Evolutionary conservation across 2,329 filamentous ascomycete species (phyloP), one percentile per base, ranked within the genome.

Genomic region (Paecilomyces fulvus): DNA sequence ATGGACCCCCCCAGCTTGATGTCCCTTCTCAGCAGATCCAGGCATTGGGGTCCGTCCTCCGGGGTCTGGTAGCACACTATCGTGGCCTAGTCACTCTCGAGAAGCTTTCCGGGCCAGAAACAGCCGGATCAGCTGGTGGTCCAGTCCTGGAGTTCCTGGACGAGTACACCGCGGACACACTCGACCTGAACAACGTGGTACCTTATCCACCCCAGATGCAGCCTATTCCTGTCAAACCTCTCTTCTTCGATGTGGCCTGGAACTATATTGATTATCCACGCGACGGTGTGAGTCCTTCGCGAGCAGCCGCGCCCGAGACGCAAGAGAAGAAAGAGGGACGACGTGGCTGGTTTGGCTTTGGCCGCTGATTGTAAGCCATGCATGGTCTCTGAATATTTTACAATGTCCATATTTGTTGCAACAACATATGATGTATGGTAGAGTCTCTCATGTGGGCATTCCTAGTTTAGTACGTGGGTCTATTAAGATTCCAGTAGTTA

Each of bases 231-330:
- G 87, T 96, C 54, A 99, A 99, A 77, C 94, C 94, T 28, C 80
- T 97, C 31, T 97, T 97, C 79, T 83, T 97, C 58, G 94, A 99
- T 68, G 87, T 96, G 7, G 94, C 94, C 9, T 99, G 90, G 89
- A 97, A 97, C 70, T 97, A 96, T 70, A 92, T 99, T 60, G 85
- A 90, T 52, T 99, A 99, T 68, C 91, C 92, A 0, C 85, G 85
- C 31, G 84, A 84, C 59, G 64, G 56, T 7, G 60, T 63, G 23
- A 61, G 62, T 30, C 58, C 65, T 30, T 66, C 67, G 58, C 65
- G 60, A 14, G 68, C 70, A 28, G 59, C 64, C 3, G 62, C 69
- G 11, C 62, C 62, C 5, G 59, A 66, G 46, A 58, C 61, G 3
- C 71, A 75, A 56, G 72, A 75, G 53, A 71, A 79, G 63, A 75